Percentiles rank a stretch among this genome's conserved stretches.
Evolutionary conservation across 2,329 filamentous ascomycete species (phyloP).

Genomic region (Arthrobotrys musiformis): DNA sequence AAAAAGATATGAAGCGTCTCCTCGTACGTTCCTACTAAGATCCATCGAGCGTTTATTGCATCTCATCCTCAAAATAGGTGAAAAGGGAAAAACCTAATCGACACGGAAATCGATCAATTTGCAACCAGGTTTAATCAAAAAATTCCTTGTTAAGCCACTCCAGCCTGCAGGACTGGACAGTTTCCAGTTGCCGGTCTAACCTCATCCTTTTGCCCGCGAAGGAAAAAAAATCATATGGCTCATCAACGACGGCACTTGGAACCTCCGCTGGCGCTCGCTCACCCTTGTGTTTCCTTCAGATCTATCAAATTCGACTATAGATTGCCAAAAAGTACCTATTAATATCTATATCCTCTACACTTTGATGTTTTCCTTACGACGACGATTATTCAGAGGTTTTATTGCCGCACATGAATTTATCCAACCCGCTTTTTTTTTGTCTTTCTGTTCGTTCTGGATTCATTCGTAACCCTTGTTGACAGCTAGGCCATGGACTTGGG

Average conservation of each 20-base stretch:
- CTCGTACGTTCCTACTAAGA: neutral
- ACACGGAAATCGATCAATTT: neutral
- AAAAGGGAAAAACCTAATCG: constrained; percentile 6
- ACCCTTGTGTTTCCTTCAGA: neutral
- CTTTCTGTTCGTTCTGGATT: no score
- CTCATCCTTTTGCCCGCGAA: constrained; percentile 3
- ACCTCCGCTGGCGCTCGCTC: constrained; percentile 8
- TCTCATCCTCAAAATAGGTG: no score
- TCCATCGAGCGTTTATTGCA: no score
- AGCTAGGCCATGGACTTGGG: constrained; percentile 15
- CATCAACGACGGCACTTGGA: constrained; percentile 1
- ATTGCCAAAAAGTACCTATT: neutral
- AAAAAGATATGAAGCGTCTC: no score
- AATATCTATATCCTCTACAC: neutral
- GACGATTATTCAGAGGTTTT: constrained; percentile 14
- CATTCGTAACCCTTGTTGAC: neutral
- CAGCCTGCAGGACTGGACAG: neutral
- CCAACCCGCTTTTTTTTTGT: constrained; percentile 38
- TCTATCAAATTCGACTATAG: neutral
- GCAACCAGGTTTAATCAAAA: constrained; percentile 2
- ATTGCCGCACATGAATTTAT: constrained; percentile 51
- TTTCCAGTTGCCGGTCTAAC: neutral
- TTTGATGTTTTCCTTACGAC: neutral
- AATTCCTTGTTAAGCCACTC: constrained; percentile 3
- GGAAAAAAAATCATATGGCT: no score